Base-by-base conservation (phyloP, 2,329 filamentous ascomycete genomes). In the Scedosporium minutisporum region DNA sequence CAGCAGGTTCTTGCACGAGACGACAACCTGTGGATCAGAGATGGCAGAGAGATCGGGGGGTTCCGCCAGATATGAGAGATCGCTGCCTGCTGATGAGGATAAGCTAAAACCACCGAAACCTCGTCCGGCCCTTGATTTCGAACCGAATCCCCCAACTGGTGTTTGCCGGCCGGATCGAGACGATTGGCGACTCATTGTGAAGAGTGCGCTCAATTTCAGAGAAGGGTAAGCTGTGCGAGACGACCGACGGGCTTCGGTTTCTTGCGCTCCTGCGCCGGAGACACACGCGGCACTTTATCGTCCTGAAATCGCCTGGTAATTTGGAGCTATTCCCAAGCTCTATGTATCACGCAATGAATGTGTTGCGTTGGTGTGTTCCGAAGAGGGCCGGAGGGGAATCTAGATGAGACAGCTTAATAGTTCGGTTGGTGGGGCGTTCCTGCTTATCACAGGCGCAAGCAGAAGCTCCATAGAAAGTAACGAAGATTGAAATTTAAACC, bases 1-100 rank as follows among this genome's bases (percentile, higher is more conserved):
- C 60, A 87, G 82, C 3, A 97, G 76, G 68, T 96, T 96, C 75
- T 97, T 96, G 77, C 97, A 91, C n/a, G 87, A 86, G 14, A 97
- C 92, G 44, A 93, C 86, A 44, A 93, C 80, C 70, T 95, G 89
- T 6, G 92, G 83, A 68, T 96, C 87, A 55, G 87, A 88, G 64
- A 99, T 86, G 53, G 78, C 78, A 41, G 87, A 86, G 67, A 96
- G 85, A 69, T 96, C 89, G 58, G 90, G 90, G 9, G 91, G 90
- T 69, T 96, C 92, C 61, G 89, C 82, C 61, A 97, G 84, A 76
- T 96, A 97, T 55, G 93, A 96, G 46, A 99, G 81, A 6, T 79
- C 79, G 67, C 76, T 82, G 63, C 74, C 74, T 58, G 73, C 69
- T 18, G 75, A 71, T 3, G 75, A 66, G 53, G 80, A 77, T 64